Percentiles rank a stretch among this genome's conserved stretches.
Conservation (phyloP, 2,329 filamentous ascomycete species). For the Alternaria viburni region DNA sequence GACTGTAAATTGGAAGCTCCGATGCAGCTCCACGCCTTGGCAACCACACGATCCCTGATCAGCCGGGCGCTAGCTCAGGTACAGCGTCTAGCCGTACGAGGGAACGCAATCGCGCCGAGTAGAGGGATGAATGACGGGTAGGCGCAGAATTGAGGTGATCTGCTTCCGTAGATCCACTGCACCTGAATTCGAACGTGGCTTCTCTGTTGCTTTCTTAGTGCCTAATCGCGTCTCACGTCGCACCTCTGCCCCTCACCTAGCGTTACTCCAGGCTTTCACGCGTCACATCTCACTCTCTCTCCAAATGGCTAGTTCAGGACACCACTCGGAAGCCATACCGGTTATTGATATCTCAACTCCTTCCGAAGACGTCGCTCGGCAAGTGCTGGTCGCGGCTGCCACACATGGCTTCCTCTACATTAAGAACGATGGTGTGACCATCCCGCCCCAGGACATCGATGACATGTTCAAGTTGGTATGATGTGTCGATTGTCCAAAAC, state of each 20-base stretch:
- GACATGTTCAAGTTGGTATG: constrained; percentile 75
- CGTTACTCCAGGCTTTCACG: not conserved
- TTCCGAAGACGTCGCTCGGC: constrained; percentile 65
- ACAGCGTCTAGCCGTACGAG: constrained; percentile 4
- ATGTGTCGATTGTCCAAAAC: not conserved
- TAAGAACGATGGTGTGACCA: constrained; percentile 73
- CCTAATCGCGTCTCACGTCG: not conserved
- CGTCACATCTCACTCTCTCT: not conserved
- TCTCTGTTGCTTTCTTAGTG: not conserved
- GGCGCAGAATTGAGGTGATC: not conserved
- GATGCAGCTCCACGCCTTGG: constrained; percentile 14
- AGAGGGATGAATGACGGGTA: not conserved
- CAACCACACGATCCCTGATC: constrained; percentile 14
- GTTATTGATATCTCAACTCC: constrained; percentile 79
- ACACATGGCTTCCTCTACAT: constrained; percentile 91
- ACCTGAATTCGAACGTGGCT: not conserved
- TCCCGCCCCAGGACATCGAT: constrained; percentile 70
- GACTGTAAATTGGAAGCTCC: constrained; percentile 21
- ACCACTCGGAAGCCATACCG: constrained; percentile 62
- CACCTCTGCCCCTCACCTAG: constrained; percentile 8
- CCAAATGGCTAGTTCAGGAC: constrained; percentile 22
- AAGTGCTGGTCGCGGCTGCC: constrained; percentile 78
- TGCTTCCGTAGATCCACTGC: not conserved
- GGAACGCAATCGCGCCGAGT: not conserved
- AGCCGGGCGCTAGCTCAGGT: constrained; percentile 20